phyloP scores from a whole-genome alignment of 2,329 filamentous ascomycete species.

The Fusarium concolor region DNA sequence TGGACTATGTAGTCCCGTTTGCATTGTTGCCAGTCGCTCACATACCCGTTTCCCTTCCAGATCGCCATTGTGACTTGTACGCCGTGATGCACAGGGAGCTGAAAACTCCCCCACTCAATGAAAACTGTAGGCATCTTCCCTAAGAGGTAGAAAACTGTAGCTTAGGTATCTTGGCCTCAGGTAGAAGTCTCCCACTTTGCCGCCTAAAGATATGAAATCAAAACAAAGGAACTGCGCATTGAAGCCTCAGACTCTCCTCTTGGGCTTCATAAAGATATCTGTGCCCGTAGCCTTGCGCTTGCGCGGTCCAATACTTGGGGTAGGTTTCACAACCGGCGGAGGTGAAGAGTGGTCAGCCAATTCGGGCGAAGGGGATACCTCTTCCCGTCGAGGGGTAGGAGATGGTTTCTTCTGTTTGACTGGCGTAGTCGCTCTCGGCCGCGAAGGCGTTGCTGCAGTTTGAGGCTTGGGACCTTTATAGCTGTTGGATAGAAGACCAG shows the following conservation, averaged over 20 bases:
- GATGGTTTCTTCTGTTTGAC: constrained; percentile 21
- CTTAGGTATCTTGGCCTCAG: too few relatives aligned
- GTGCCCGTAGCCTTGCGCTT: constrained; percentile 58
- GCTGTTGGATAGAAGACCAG: constrained; percentile 47
- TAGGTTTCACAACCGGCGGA: constrained; percentile 18
- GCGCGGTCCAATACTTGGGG: constrained; percentile 31
- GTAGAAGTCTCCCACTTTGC: not conserved
- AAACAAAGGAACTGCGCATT: not conserved
- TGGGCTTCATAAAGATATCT: constrained; percentile 62
- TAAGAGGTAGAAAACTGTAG: too few relatives aligned
- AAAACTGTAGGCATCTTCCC: not conserved
- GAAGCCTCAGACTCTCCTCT: constrained; percentile 51
- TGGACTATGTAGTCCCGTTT: not conserved
- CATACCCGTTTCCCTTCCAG: constrained; percentile 2
- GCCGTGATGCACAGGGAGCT: constrained; percentile 2
- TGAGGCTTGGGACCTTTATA: constrained; percentile 41
- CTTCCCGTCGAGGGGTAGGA: constrained; percentile 31
- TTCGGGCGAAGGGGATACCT: constrained; percentile 38
- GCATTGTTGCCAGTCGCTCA: not conserved
- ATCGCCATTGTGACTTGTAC: constrained; percentile 1
- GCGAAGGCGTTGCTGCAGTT: constrained; percentile 17
- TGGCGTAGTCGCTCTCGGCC: constrained; percentile 12
- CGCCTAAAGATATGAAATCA: not conserved
- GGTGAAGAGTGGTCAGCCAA: constrained; percentile 37
- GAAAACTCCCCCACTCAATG: not conserved